These are phyloP conservation scores for Cystobasidium tubakii DNA, from an alignment of 768 basidiomycete genomes.

Conservation along the genomic window DNA sequence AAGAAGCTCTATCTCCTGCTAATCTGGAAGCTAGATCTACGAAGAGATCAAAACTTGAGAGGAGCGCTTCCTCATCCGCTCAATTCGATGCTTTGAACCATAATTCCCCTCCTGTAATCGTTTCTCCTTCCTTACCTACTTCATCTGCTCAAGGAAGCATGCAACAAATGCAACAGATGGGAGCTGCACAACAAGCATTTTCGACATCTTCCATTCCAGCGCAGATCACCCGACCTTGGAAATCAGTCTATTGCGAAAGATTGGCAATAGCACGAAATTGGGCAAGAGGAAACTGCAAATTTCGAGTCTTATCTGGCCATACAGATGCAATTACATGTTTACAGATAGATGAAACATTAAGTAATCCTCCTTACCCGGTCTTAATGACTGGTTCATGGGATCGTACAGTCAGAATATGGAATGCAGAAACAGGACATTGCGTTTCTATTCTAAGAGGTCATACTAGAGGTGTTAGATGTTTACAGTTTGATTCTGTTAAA, in stretches of 20 bases:
- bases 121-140: background rate
- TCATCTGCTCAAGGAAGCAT: conserved; percentile 19
- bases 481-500: conserved; percentile 93
- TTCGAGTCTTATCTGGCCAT: conserved; percentile 82
- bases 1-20: conserved; percentile 11
- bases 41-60: conserved; percentile 1
- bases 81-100: background rate
- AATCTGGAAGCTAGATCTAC: background rate
- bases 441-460: conserved; percentile 81
- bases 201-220: background rate
- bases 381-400: conserved; percentile 98
- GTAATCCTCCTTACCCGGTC: conserved; percentile 68
- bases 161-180: conserved; percentile 37
- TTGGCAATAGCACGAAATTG: conserved; percentile 93
- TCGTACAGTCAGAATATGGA: conserved; percentile 89
- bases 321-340: conserved; percentile 95
- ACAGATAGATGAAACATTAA: conserved; percentile 79
- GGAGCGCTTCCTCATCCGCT: conserved; percentile 6
- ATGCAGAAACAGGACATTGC: conserved; percentile 81
- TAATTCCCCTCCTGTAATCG: background rate
- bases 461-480: conserved; percentile 77
- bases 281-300: conserved; percentile 82
- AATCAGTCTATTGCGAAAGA: conserved; percentile 96
- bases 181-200: conserved; percentile 44
- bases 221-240: conserved; percentile 77